A percentile compares a stretch with the other conserved stretches of the same genome.
Evolutionary conservation across 805 yeast genomes (phyloP).

Genomic region (Hanseniaspora mollemarum): DNA sequence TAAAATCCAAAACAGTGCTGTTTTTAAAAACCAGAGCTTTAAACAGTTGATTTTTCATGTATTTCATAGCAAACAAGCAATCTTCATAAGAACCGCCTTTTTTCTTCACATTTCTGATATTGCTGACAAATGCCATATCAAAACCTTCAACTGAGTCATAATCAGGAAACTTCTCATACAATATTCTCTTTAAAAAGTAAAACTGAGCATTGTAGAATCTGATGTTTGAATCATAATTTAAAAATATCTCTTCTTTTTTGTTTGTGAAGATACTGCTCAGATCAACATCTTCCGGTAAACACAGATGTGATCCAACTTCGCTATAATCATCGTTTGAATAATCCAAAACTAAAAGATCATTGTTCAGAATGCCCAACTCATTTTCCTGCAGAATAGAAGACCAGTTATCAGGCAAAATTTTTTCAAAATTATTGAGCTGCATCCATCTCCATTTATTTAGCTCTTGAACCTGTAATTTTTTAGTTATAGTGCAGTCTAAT

Average conservation of each 20-base stretch:
- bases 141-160: conserved; percentile 4
- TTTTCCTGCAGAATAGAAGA: not conserved
- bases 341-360: not conserved
- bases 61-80: not conserved
- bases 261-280: not conserved
- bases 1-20: conserved; percentile 33
- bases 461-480: conserved; percentile 6
- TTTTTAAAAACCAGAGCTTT: conserved; percentile 9
- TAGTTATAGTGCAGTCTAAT: conserved; percentile 2
- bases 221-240: conserved; percentile 4
- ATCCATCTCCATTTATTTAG: conserved; percentile 8
- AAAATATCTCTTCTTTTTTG: not conserved
- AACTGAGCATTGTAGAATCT: conserved; percentile 10
- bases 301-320: not conserved
- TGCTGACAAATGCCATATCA: conserved; percentile 2
- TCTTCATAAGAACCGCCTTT: not conserved
- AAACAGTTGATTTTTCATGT: conserved; percentile 7
- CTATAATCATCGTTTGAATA: not conserved
- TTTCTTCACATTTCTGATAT: not conserved
- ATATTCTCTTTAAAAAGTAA: conserved; percentile 6
- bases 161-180: not conserved
- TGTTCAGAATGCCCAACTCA: not conserved
- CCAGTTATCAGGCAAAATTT: conserved; percentile 13
- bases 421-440: conserved; percentile 8
- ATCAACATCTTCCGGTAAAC: conserved; percentile 1